Conservation (phyloP, 225 moss, liverwort and hornwort species). For the Marchantia polymorpha region DNA sequence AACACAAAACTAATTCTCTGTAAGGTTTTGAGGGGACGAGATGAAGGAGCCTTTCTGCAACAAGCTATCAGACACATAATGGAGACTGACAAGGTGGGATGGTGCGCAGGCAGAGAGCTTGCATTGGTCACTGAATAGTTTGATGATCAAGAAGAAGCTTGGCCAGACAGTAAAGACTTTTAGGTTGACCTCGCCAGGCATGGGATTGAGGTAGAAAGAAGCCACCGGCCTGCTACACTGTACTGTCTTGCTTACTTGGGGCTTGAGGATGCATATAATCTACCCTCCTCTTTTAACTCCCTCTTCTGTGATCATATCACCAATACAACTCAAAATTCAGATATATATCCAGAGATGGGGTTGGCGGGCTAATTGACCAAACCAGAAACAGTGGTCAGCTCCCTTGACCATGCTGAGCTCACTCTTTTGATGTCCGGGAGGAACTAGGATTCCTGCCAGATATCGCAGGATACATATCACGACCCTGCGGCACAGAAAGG, state of each 20-base stretch:
- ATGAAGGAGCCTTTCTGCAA: constrained; percentile 38
- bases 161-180: constrained; percentile 34
- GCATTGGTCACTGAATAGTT: constrained; percentile 43
- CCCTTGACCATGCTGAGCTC: constrained; percentile 59
- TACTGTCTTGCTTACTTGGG: constrained; percentile 41
- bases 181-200: constrained; percentile 28
- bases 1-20: constrained; percentile 56
- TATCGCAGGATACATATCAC: constrained; percentile 74
- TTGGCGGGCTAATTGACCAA: constrained; percentile 53
- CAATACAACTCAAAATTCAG: constrained; percentile 62
- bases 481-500: constrained; percentile 81
- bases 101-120: constrained; percentile 41
- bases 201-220: constrained; percentile 28
- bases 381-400: constrained; percentile 63
- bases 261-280: constrained; percentile 30
- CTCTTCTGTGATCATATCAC: constrained; percentile 43
- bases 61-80: constrained; percentile 38
- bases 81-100: constrained; percentile 32
- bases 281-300: constrained; percentile 29
- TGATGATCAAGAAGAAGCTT: constrained; percentile 37
- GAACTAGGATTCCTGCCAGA: constrained; percentile 81
- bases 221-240: constrained; percentile 37
- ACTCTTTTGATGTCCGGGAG: constrained; percentile 78
- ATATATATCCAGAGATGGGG: constrained; percentile 39
- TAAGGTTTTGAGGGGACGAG: constrained; percentile 36